Base-by-base conservation (phyloP, 352 stramenopile genomes). In the Phytophthora pistaciae region DNA sequence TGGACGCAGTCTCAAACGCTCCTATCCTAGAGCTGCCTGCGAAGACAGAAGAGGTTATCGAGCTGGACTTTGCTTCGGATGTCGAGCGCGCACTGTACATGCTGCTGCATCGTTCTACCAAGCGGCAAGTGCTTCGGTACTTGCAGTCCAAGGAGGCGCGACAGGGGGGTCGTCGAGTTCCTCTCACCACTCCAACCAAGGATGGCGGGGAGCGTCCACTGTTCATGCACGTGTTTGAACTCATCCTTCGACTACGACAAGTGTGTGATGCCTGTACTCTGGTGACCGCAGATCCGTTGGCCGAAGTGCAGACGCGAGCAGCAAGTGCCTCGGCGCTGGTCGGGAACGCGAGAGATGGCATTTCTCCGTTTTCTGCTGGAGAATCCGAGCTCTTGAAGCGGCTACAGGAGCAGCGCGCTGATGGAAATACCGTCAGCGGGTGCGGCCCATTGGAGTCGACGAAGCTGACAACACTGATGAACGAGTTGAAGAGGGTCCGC, bases 181-280 rank as follows among this genome's bases (percentile, higher is more conserved):
- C 64, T 50, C 52, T 66, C 7, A 70, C 60, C 5, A 68, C 70
- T 14, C 53, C 66, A 56, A 74, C 48, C 2, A 69, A 76, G 44
- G 66, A 74, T 62, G 62, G 58, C 9, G 49, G 54, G 8, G 55
- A 78, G 25, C 59, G 44, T 67, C 84, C 64, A 18, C 78, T 84
- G 5, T 93, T 93, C 63, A 94, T 98, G 81, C 81, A 94, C 54
- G 90, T 98, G 7, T 97, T 98, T 68, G 91, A 97, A 72, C 87
- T 95, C 44, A 68, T 98, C 5, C 62, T 98, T 3, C 87, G 93
- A 10, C 72, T 98, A 5, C 82, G 94, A 5, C 93, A 98, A 61
- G 85, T 93, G 4, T 98, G 92, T 44, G 79, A 96, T 70, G 79
- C 83, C 11, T 86, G 74, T 46, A 68, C 74, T 46, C 72, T 98